phyloP scores from a whole-genome alignment of 257 asterid genomes.

The Solanum chiquidenum region DNA sequence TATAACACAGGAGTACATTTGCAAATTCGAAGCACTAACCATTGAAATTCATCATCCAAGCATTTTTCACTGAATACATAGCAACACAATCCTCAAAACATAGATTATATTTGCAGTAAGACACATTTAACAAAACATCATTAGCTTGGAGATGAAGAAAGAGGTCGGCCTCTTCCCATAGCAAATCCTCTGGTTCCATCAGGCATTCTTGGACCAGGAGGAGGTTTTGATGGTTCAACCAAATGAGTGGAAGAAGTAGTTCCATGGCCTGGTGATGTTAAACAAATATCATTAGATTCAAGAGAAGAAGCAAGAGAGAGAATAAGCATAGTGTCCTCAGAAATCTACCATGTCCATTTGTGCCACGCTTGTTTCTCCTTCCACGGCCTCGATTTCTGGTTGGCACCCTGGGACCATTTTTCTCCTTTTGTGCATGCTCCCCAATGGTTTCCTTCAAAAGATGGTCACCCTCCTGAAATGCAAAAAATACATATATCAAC shows the following conservation, averaged over 20 bases:
- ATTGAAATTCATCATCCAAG: background rate
- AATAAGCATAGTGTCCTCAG: background rate
- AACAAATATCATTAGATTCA: background rate
- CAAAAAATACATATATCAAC: background rate
- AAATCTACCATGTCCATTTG: constrained; percentile 67
- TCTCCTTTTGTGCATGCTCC: constrained; percentile 45
- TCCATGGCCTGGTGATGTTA: constrained; percentile 45
- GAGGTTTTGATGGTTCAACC: constrained; percentile 70
- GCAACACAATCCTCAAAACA: background rate
- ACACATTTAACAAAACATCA: background rate
- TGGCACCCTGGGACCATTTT: constrained; percentile 39
- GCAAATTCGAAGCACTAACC: background rate
- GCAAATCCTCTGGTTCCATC: constrained; percentile 92
- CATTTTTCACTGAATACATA: background rate
- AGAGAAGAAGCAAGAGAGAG: background rate
- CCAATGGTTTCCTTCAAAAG: constrained; percentile 36
- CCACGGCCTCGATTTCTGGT: constrained; percentile 49
- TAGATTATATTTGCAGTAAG: background rate
- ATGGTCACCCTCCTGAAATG: constrained; percentile 42
- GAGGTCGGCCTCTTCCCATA: constrained; percentile 80
- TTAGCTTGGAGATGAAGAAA: constrained; percentile 14
- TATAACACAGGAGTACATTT: background rate
- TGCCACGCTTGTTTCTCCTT: constrained; percentile 51
- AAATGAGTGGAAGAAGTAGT: constrained; percentile 30
- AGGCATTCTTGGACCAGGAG: constrained; percentile 99